Evolutionary conservation across 495 filamentous ascomycete species (phyloP).

Genomic region (Melanomma pulvis-pyrius): DNA sequence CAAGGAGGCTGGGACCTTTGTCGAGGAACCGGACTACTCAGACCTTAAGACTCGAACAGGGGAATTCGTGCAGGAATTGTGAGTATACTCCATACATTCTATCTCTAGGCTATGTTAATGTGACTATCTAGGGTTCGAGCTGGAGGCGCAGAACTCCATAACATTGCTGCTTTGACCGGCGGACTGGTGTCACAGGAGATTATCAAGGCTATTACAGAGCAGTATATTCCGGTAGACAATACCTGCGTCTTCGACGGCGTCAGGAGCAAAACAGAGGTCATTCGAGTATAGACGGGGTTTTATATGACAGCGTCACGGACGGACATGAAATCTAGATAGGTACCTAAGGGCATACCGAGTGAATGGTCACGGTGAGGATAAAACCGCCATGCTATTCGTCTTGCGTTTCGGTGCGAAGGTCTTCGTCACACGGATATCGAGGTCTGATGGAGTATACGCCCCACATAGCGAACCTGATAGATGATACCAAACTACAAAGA

Average conservation of each 20-base stretch:
- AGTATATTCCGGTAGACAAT: conserved; percentile 95
- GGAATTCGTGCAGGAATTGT: conserved; percentile 42
- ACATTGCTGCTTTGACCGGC: conserved; percentile 86
- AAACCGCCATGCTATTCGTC: neutral
- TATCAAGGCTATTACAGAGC: conserved; percentile 93
- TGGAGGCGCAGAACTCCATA: conserved; percentile 87
- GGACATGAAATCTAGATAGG: neutral
- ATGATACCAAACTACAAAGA: too few relatives aligned
- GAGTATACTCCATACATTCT: conserved; percentile 17
- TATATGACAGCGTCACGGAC: neutral
- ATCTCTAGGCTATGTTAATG: neutral
- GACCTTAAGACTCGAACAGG: conserved; percentile 50
- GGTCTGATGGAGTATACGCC: too few relatives aligned
- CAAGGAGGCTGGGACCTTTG: conserved; percentile 50
- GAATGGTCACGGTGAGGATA: neutral
- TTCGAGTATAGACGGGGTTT: conserved; percentile 42
- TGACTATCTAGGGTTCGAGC: conserved; percentile 59
- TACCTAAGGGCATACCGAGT: neutral
- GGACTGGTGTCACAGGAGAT: conserved; percentile 94
- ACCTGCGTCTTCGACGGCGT: conserved; percentile 93
- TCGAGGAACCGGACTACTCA: conserved; percentile 50
- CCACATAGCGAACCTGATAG: too few relatives aligned
- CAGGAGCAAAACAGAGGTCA: conserved; percentile 73
- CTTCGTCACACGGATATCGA: too few relatives aligned
- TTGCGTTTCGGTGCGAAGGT: neutral